Evolutionary conservation across 495 filamentous ascomycete species (phyloP).

Genomic region (Glonium stellatum): DNA sequence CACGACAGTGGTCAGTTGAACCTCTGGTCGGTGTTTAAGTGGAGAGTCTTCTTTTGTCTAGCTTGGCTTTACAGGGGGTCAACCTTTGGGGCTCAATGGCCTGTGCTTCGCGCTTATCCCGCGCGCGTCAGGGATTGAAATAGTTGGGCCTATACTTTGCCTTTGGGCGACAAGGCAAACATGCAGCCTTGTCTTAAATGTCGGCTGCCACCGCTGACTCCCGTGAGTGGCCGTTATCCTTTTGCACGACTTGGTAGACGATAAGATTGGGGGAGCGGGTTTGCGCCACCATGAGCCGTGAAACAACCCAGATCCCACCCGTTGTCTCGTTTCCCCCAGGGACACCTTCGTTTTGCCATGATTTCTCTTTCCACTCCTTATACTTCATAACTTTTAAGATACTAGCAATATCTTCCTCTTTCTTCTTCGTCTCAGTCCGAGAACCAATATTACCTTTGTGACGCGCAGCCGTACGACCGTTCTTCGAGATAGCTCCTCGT

Average conservation of each 20-base stretch:
- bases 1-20: neutral
- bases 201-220: neutral
- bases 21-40: neutral
- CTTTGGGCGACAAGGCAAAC: neutral
- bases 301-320: neutral
- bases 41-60: conserved; percentile 9
- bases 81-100: too few relatives aligned
- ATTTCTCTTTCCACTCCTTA: neutral
- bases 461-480: neutral
- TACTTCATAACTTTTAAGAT: too few relatives aligned
- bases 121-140: too few relatives aligned
- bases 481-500: neutral
- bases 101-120: too few relatives aligned
- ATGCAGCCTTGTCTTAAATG: neutral
- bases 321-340: too few relatives aligned
- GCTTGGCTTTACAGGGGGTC: neutral
- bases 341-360: neutral
- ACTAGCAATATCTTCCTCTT: neutral
- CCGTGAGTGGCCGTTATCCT: conserved; percentile 7
- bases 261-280: neutral
- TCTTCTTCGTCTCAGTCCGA: neutral
- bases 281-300: neutral
- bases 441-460: too few relatives aligned
- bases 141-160: too few relatives aligned
- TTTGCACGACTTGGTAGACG: conserved; percentile 10